A percentile compares a stretch with the other conserved stretches of the same genome.
Conservation (phyloP, 1,284 basidiomycete species). For the Mycosarcoma maydis region DNA sequence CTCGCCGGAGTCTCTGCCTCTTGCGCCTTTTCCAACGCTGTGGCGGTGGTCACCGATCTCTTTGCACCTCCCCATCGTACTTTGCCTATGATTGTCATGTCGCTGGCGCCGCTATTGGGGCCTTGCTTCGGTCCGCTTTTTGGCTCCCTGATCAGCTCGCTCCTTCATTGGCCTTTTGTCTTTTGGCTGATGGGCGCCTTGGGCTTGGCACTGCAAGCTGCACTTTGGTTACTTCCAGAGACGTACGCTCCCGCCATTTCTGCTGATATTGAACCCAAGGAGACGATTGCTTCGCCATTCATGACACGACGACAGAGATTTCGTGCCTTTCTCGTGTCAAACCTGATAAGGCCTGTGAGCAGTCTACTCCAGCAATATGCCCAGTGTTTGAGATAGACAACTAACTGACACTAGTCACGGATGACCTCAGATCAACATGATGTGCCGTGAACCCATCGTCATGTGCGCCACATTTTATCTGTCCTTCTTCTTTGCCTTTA, state of each 20-base stretch:
- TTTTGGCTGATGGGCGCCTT: slow-evolving; percentile 29
- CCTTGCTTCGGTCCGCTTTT: slow-evolving; percentile 42
- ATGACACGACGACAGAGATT: slow-evolving; percentile 6
- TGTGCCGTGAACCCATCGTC: slow-evolving; percentile 37
- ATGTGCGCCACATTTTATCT: slow-evolving; percentile 37
- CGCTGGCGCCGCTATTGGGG: slow-evolving; percentile 23
- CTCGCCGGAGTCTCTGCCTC: slow-evolving; percentile 37
- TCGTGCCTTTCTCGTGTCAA: slow-evolving; percentile 10
- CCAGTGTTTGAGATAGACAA: too few species aligned
- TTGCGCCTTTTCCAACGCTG: slow-evolving; percentile 44
- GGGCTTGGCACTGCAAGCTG: slow-evolving; percentile 13
- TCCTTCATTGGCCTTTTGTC: slow-evolving; percentile 24
- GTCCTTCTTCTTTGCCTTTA: slow-evolving; percentile 42
- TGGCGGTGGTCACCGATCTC: slow-evolving; percentile 40
- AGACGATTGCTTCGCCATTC: not conserved
- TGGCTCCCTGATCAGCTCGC: slow-evolving; percentile 14
- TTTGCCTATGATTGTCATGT: slow-evolving; percentile 31
- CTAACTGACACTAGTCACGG: not conserved
- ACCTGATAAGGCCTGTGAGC: slow-evolving; percentile 40
- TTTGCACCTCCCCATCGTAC: slow-evolving; percentile 26
- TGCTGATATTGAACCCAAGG: not conserved
- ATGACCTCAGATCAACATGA: slow-evolving; percentile 29
- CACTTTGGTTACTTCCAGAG: slow-evolving; percentile 30
- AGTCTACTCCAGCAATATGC: not conserved
- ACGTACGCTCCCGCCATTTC: slow-evolving; percentile 28